Base-by-base conservation (phyloP, 441 rosid species). In the Gossypium gossypioides region DNA sequence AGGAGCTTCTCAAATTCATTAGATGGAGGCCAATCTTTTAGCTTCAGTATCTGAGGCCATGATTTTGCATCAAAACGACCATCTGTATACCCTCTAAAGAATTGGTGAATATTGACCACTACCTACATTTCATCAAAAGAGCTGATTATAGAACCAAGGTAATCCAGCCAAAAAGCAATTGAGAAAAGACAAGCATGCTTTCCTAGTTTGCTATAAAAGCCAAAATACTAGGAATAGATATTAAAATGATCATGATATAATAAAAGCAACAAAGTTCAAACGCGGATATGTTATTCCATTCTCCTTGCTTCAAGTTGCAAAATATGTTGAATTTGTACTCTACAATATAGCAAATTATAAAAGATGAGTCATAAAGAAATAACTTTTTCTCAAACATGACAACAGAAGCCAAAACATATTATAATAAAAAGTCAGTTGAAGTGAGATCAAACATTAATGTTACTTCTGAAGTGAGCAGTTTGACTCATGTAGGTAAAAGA, bases 11-110 rank as follows among this genome's bases (percentile, higher is more conserved):
- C 81, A 74, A 92, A 94, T 72, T 75, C 69, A 69, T 72, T 84
- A 60, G 93, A 79, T 68, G 91, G 92, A 34, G 97, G 97, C 99
- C 97, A 92, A 54, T 94, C 97, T 82, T 90, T 92, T 80, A 94
- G 77, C 81, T 94, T 94, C 80, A 89, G 76, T 71, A 88, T 72
- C 54, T 27, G 86, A 48, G 99, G 99, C 97, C 97, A 89, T 0
- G 0, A 12, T 48, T 48, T 0, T 0, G 0, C 0, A 48, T 90
- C 91, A 75, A 7, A 77, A 15, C 72, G 68, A 27, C 92, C 89
- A 0, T 61, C 40, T 8, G 74, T 27, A 69, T 94, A 94, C 32
- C 89, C 94, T 0, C 8, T 59, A 74, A 90, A 94, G 81, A 94
- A 94, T 40, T 84, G 72, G 68, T 74, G 84, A 34, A 88, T 86